Evolutionary conservation across 805 yeast species (phyloP).

Genomic region (Starmerella bombicola): DNA sequence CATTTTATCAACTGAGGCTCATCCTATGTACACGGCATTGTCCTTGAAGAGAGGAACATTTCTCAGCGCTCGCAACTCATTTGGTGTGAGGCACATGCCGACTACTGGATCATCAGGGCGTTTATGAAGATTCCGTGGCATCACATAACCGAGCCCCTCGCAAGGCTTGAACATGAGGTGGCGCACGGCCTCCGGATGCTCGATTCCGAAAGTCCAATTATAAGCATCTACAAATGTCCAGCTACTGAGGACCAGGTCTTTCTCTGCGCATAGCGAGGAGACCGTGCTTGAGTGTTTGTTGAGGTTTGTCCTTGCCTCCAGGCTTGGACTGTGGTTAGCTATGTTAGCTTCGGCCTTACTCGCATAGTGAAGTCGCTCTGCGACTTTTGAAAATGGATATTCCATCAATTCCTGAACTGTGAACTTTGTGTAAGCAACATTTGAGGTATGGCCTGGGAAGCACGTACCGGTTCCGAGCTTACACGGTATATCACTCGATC

Average conservation of each 20-base stretch:
- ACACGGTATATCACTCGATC: neutral
- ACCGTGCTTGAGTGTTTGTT: neutral
- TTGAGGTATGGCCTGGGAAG: neutral
- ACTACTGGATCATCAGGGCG: neutral
- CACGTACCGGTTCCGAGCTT: neutral
- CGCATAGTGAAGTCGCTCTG: neutral
- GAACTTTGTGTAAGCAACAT: neutral
- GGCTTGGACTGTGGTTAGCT: neutral
- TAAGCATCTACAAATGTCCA: neutral
- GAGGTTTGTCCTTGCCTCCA: neutral
- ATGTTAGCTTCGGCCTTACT: neutral
- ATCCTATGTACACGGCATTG: neutral
- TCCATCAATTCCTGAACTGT: neutral
- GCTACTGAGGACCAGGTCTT: conserved; percentile 1
- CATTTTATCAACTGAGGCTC: too few relatives aligned
- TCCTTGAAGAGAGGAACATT: neutral
- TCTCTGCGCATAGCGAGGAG: neutral
- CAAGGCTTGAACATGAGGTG: neutral
- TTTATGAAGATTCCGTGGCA: neutral
- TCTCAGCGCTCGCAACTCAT: neutral
- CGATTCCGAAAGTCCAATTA: neutral
- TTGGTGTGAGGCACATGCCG: neutral
- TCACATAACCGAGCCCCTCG: neutral
- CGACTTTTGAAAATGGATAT: neutral
- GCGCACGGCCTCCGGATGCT: neutral